Percentiles rank a stretch among this genome's conserved stretches.
phyloP scores from a whole-genome alignment of 1,284 basidiomycete species.

The Moesziomyces antarcticus region DNA sequence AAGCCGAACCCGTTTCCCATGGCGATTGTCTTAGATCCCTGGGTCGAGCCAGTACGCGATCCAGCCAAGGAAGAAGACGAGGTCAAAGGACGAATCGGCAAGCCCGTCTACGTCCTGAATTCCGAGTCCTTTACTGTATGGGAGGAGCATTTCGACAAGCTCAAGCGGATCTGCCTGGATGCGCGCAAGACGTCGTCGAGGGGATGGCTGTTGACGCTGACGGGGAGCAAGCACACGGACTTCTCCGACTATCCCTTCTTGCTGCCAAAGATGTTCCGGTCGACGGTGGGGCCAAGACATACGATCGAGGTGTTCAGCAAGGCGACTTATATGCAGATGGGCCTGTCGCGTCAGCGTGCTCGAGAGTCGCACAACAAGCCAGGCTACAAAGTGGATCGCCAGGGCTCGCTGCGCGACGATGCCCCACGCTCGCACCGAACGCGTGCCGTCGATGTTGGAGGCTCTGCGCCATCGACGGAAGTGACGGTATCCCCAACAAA shows the following conservation, averaged over 20 bases:
- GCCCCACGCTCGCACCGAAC: background rate
- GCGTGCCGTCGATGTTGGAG: background rate
- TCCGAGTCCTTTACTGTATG: conserved; percentile 55
- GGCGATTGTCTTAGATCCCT: conserved; percentile 56
- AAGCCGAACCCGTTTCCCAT: conserved; percentile 33
- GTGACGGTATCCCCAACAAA: conserved; percentile 4
- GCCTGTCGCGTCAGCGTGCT: conserved; percentile 27
- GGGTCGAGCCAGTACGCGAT: conserved; percentile 57
- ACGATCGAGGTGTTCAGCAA: conserved; percentile 46
- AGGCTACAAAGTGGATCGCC: conserved; percentile 17
- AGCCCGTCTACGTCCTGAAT: conserved; percentile 57
- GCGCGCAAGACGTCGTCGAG: conserved; percentile 29
- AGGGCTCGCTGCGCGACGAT: conserved; percentile 9
- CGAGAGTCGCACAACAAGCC: conserved; percentile 18
- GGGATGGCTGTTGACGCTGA: conserved; percentile 60
- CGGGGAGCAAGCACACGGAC: conserved; percentile 57
- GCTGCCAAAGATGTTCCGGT: conserved; percentile 56
- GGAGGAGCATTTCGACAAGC: conserved; percentile 49
- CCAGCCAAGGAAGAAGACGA: conserved; percentile 35
- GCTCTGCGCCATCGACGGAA: background rate
- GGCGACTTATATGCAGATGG: conserved; percentile 51
- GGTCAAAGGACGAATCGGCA: conserved; percentile 29
- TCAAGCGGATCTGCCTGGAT: conserved; percentile 46
- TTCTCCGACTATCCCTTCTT: conserved; percentile 59
- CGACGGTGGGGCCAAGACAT: conserved; percentile 47